Evolutionary conservation across 257 asterid species (phyloP).

Genomic region (Nyctanthes arbortristis): DNA sequence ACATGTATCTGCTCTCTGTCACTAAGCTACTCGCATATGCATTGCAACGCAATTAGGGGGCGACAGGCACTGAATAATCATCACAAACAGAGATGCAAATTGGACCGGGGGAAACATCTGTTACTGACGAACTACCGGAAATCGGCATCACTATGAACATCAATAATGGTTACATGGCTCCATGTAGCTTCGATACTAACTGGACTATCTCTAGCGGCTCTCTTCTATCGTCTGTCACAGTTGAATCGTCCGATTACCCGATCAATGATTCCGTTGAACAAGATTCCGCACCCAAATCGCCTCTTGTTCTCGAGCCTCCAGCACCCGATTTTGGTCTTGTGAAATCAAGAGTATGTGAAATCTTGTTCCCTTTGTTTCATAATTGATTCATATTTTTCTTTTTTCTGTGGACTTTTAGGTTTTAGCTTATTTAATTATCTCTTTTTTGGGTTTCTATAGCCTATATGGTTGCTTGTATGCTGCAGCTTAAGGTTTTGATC

Average conservation of each 20-base stretch:
- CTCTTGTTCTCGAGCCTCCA: constrained; percentile 54
- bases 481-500: constrained; percentile 15
- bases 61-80: no score
- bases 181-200: constrained; percentile 55
- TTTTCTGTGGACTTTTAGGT: not conserved
- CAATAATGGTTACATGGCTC: constrained; percentile 8
- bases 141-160: constrained; percentile 8
- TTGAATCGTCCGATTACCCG: constrained; percentile 62
- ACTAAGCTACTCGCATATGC: not conserved
- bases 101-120: not conserved
- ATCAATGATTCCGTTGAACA: constrained; percentile 32
- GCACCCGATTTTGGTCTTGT: constrained; percentile 57
- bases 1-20: no score
- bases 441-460: not conserved
- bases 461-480: constrained; percentile 9
- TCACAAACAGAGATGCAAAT: not conserved
- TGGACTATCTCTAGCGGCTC: constrained; percentile 70
- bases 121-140: not conserved
- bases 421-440: not conserved
- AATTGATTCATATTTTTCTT: not conserved
- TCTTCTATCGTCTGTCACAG: constrained; percentile 45
- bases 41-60: not conserved
- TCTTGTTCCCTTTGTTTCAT: not conserved
- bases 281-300: constrained; percentile 29
- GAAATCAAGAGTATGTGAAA: constrained; percentile 67